Evolutionary conservation across 2,329 filamentous ascomycete genomes (phyloP).

Genomic region (Knufia fluminis): DNA sequence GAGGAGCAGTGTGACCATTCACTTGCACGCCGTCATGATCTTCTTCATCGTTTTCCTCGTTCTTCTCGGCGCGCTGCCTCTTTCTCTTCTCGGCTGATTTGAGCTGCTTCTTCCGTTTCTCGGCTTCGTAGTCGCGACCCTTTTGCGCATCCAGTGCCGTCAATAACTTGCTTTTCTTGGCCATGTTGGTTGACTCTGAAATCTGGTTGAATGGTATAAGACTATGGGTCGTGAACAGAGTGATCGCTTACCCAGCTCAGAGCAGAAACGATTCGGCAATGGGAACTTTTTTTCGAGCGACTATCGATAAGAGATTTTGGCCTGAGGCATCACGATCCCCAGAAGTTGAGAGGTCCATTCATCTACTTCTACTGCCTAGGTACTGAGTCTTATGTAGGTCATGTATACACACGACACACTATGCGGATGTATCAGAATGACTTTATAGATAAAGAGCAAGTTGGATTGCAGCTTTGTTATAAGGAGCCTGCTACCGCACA

Average conservation of each 20-base stretch:
- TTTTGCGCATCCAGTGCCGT: slow-evolving; percentile 49
- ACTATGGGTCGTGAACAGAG: too few species aligned
- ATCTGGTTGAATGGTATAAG: not conserved
- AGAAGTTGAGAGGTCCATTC: too few species aligned
- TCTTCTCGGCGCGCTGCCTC: slow-evolving; percentile 23
- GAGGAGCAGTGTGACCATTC: not conserved
- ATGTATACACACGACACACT: too few species aligned
- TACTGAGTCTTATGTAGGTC: too few species aligned
- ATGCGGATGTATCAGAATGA: too few species aligned
- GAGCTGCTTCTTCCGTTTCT: slow-evolving; percentile 63
- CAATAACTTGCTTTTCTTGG: slow-evolving; percentile 49
- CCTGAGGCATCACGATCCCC: not conserved
- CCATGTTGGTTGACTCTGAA: slow-evolving; percentile 29
- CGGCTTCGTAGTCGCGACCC: slow-evolving; percentile 61
- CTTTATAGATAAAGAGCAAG: too few species aligned
- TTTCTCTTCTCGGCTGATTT: slow-evolving; percentile 41
- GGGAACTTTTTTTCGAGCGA: too few species aligned
- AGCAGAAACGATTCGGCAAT: too few species aligned
- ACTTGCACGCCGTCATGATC: slow-evolving; percentile 10
- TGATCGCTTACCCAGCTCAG: too few species aligned
- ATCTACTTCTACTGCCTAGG: not conserved
- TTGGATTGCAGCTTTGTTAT: too few species aligned
- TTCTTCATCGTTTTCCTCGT: slow-evolving; percentile 5
- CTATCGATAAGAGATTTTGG: not conserved
- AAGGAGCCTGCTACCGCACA: too few species aligned